These are phyloP conservation scores for Fusarium bulbicola DNA, from an alignment of 2,329 filamentous ascomycete species.

Conservation along the genomic window DNA sequence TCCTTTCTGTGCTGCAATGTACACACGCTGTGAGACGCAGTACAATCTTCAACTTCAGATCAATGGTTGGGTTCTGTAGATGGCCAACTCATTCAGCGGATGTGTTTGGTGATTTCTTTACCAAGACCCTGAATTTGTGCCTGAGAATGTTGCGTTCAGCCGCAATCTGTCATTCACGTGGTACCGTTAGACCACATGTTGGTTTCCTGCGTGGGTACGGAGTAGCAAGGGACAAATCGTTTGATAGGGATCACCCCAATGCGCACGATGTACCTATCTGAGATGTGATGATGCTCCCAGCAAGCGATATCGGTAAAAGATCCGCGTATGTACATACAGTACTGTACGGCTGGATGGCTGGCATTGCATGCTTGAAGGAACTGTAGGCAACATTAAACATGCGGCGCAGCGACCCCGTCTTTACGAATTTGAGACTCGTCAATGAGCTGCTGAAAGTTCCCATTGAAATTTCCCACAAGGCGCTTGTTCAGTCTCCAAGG, in stretches of 20 bases:
- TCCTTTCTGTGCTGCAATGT: neutral
- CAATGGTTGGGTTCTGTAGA: neutral
- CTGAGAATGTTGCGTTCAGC: constrained; percentile 9
- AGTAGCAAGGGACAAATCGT: neutral
- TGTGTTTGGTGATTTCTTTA: neutral
- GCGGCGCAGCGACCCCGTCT: neutral
- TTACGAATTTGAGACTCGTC: neutral
- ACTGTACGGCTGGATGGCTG: neutral
- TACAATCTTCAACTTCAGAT: neutral
- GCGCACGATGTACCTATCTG: constrained; percentile 34
- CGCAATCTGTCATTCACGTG: constrained; percentile 30
- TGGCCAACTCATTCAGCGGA: neutral
- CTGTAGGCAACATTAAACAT: neutral
- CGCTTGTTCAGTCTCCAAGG: neutral
- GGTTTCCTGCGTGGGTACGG: constrained; percentile 1
- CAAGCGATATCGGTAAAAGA: constrained; percentile 21
- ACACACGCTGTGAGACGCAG: neutral
- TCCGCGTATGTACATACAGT: neutral
- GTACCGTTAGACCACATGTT: constrained; percentile 27
- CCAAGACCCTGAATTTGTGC: constrained; percentile 3
- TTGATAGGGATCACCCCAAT: constrained; percentile 16
- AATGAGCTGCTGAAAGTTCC: neutral
- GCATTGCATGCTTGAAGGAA: neutral
- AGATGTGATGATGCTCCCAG: constrained; percentile 28
- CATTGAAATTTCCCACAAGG: neutral